Evolutionary conservation across 352 stramenopile genomes (phyloP).

Genomic region (Phytopythium mirpurense): DNA sequence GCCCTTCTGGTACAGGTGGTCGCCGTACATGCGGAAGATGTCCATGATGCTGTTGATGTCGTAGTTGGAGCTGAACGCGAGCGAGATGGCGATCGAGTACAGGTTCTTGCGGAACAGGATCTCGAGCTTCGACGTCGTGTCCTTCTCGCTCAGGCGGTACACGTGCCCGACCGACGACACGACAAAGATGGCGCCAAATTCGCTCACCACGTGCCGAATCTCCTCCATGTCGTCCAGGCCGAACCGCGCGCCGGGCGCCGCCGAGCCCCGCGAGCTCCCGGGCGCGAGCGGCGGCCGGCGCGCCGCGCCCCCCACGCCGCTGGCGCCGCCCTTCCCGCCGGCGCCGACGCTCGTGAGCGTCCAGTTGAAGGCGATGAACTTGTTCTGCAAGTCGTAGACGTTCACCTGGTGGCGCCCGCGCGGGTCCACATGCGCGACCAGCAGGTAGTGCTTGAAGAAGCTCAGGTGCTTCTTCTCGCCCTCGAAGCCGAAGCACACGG

Average conservation of each 20-base stretch:
- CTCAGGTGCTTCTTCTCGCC: conserved; percentile 82
- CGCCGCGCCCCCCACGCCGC: conserved; percentile 6
- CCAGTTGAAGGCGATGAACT: conserved; percentile 91
- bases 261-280: conserved; percentile 19
- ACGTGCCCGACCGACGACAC: conserved; percentile 83
- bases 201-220: conserved; percentile 79
- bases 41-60: conserved; percentile 94
- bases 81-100: conserved; percentile 96
- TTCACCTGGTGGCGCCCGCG: conserved; percentile 83
- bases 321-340: conserved; percentile 13
- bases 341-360: conserved; percentile 64
- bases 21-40: conserved; percentile 96
- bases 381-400: conserved; percentile 91
- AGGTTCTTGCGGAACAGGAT: conserved; percentile 97
- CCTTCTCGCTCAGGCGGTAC: conserved; percentile 93
- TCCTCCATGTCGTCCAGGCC: conserved; percentile 84
- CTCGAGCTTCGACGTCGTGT: conserved; percentile 95
- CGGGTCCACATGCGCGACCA: conserved; percentile 79
- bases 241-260: conserved; percentile 55
- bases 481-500: conserved; percentile 86
- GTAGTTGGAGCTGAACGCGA: conserved; percentile 94
- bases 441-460: conserved; percentile 88
- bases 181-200: conserved; percentile 87
- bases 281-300: conserved; percentile 24
- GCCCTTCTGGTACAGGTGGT: conserved; percentile 97